Percentiles rank a stretch among this genome's conserved stretches.
These are phyloP conservation scores for Aspergillus neoniger DNA, from an alignment of 2,329 filamentous ascomycete genomes.

Conservation along the genomic window DNA sequence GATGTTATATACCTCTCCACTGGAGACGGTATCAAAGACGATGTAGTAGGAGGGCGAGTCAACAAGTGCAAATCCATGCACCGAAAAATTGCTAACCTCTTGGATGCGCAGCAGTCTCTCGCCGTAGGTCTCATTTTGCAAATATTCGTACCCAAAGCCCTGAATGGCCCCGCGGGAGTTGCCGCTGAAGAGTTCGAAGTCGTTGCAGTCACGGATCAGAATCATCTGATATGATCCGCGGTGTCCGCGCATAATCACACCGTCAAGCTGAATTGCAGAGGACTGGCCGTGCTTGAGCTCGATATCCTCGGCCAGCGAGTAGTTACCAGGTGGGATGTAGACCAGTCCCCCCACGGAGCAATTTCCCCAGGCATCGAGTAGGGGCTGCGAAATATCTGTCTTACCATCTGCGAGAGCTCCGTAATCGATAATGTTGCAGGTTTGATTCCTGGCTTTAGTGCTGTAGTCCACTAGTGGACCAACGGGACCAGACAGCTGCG, in stretches of 20 bases:
- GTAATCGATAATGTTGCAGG: conserved; percentile 54
- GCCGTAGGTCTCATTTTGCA: conserved; percentile 43
- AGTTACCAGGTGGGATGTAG: conserved; percentile 52
- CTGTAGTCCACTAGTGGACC: background rate
- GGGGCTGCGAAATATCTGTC: conserved; percentile 37
- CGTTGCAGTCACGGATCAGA: conserved; percentile 17
- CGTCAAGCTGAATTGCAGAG: conserved; percentile 54
- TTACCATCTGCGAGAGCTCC: conserved; percentile 52
- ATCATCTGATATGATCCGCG: background rate
- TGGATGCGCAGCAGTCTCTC: conserved; percentile 51
- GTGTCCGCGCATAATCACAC: conserved; percentile 10
- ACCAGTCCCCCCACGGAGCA: conserved; percentile 55
- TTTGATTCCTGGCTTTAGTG: conserved; percentile 21
- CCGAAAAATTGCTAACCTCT: conserved; percentile 49
- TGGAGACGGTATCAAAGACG: conserved; percentile 49
- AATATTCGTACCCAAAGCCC: conserved; percentile 52
- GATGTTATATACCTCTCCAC: conserved; percentile 58
- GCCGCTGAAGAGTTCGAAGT: conserved; percentile 52
- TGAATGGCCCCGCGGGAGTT: conserved; percentile 52
- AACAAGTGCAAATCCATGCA: conserved; percentile 53
- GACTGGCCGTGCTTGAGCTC: conserved; percentile 47
- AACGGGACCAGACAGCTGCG: conserved; percentile 3
- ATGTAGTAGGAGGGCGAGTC: conserved; percentile 55
- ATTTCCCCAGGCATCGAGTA: conserved; percentile 7
- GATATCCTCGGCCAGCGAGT: conserved; percentile 51